A percentile compares a stretch with the other conserved stretches of the same genome.
Evolutionary conservation across 495 filamentous ascomycete genomes (phyloP).

Genomic region (Penicillium fimorum): DNA sequence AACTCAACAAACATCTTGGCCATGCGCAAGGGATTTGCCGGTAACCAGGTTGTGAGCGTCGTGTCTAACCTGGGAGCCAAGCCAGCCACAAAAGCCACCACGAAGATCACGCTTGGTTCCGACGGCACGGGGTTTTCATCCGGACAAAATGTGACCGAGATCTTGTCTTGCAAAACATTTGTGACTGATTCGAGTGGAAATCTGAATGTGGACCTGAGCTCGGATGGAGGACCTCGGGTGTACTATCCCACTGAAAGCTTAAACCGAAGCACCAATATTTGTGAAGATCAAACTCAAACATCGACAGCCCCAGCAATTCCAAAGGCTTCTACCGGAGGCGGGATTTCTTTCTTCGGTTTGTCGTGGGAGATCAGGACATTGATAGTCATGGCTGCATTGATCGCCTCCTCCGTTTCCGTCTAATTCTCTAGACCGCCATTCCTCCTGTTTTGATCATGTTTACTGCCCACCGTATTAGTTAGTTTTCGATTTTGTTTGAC

Average conservation of each 20-base stretch:
- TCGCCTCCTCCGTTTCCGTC: conserved; percentile 1
- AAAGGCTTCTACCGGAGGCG: conserved; percentile 11
- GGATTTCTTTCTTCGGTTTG: conserved; percentile 9
- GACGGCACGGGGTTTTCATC: conserved; percentile 18
- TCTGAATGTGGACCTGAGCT: conserved; percentile 18
- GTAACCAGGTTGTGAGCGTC: conserved; percentile 24
- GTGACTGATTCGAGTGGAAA: conserved; percentile 17
- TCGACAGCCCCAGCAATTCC: conserved; percentile 10
- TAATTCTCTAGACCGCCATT: conserved; percentile 8
- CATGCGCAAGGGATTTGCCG: conserved; percentile 21
- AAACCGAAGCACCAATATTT: conserved; percentile 17
- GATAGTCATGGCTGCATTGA: conserved; percentile 9
- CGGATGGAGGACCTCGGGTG: conserved; percentile 21
- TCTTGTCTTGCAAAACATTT: conserved; percentile 16
- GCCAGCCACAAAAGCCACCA: conserved; percentile 12
- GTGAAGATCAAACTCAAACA: conserved; percentile 12
- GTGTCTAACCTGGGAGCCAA: conserved; percentile 22
- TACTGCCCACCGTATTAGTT: not conserved
- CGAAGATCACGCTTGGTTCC: conserved; percentile 13
- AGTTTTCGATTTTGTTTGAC: conserved; percentile 1
- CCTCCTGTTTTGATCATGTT: not conserved
- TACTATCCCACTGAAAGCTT: conserved; percentile 21
- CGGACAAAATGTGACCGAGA: conserved; percentile 18
- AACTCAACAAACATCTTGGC: conserved; percentile 18
- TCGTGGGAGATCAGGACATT: conserved; percentile 4